Evolutionary conservation across 495 filamentous ascomycete genomes (phyloP).

Genomic region (Tuber aestivum): DNA sequence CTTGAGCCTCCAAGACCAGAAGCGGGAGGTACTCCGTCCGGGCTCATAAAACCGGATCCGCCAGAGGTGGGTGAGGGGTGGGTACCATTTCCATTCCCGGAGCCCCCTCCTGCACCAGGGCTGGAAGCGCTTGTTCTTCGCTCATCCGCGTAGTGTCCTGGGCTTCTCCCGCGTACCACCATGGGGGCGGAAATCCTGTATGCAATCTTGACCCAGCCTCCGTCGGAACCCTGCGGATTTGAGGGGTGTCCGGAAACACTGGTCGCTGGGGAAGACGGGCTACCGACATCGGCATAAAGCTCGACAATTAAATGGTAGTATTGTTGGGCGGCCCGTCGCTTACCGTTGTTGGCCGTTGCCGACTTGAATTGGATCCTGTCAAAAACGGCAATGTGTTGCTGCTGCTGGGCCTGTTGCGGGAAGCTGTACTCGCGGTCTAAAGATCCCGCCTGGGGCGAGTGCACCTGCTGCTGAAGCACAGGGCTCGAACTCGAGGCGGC

Average conservation of each 20-base stretch:
- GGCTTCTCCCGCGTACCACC: constrained; percentile 88
- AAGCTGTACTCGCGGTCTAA: constrained; percentile 40
- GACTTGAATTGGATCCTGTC: constrained; percentile 96
- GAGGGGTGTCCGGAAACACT: constrained; percentile 34
- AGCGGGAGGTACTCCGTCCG: constrained; percentile 34
- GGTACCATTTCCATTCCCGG: constrained; percentile 48
- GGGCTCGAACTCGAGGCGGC: constrained; percentile 34
- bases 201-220: constrained; percentile 71
- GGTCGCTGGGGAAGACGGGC: constrained; percentile 39
- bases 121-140: constrained; percentile 63
- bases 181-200: constrained; percentile 72
- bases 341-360: constrained; percentile 94
- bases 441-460: constrained; percentile 32
- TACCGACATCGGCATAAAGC: constrained; percentile 68
- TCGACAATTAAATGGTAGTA: constrained; percentile 91
- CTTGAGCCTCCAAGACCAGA: constrained; percentile 33
- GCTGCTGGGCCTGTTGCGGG: constrained; percentile 34
- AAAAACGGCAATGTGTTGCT: constrained; percentile 59
- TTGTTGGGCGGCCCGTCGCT: constrained; percentile 82
- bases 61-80: constrained; percentile 41
- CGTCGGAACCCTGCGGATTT: constrained; percentile 44
- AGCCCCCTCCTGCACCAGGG: constrained; percentile 60
- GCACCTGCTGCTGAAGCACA: constrained; percentile 32
- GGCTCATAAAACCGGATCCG: constrained; percentile 36
- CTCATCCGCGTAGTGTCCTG: constrained; percentile 87